Evolutionary conservation across 768 basidiomycete genomes (phyloP).

Genomic region (Rhizopogon sp.): DNA sequence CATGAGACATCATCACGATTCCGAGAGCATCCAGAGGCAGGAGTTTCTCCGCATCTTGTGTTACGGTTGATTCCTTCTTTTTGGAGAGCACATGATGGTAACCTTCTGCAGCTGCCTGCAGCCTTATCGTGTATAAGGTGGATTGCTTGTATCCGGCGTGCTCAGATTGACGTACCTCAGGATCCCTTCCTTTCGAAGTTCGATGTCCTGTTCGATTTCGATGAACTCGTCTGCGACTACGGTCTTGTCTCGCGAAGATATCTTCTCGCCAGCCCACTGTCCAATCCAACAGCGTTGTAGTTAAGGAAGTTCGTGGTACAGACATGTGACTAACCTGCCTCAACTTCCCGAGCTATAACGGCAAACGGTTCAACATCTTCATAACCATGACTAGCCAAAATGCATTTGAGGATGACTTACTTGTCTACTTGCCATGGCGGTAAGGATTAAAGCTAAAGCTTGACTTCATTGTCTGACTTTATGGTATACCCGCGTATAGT

Average conservation of each 20-base stretch:
- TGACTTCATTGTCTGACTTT: neutral
- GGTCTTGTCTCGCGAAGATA: conserved; percentile 80
- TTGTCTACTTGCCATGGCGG: conserved; percentile 62
- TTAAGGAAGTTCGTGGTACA: neutral
- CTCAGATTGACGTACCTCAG: conserved; percentile 46
- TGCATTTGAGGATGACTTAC: conserved; percentile 25
- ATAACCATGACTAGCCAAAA: neutral
- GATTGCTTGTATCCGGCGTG: neutral
- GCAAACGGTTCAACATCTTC: neutral
- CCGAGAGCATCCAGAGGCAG: conserved; percentile 76
- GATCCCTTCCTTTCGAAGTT: conserved; percentile 69
- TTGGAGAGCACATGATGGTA: conserved; percentile 72
- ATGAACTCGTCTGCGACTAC: conserved; percentile 72
- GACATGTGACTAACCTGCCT: conserved; percentile 52
- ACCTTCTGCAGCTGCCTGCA: conserved; percentile 64
- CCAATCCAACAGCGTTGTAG: conserved; percentile 17
- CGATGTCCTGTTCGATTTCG: conserved; percentile 81
- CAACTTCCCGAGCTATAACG: conserved; percentile 63
- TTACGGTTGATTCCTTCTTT: conserved; percentile 62
- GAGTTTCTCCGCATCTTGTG: conserved; percentile 64
- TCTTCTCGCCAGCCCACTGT: conserved; percentile 89
- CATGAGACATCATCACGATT: conserved; percentile 81
- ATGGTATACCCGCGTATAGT: too few species aligned
- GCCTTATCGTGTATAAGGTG: conserved; percentile 33
- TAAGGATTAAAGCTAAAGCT: conserved; percentile 3